Percentiles rank a stretch among this genome's conserved stretches.
These are phyloP conservation scores for Nemania serpens DNA, from an alignment of 2,329 filamentous ascomycete genomes.

Conservation along the genomic window DNA sequence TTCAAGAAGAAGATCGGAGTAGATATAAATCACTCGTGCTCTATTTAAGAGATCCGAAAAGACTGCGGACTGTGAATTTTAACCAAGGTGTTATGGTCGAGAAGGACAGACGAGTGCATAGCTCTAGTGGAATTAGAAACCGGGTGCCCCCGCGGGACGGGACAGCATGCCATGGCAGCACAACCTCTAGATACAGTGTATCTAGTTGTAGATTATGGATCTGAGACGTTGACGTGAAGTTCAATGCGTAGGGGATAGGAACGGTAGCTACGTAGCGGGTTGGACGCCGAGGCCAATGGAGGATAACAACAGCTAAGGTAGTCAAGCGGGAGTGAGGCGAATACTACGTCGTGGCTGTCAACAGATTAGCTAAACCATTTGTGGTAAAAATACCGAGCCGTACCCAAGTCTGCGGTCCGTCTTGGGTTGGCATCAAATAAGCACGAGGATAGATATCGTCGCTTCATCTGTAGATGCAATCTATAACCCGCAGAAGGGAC, in stretches of 20 bases:
- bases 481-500: neutral
- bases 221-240: conserved; percentile 1
- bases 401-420: neutral
- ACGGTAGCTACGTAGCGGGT: neutral
- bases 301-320: neutral
- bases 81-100: conserved; percentile 1
- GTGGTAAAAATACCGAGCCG: conserved; percentile 36
- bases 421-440: conserved; percentile 2
- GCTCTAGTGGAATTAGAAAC: conserved; percentile 6
- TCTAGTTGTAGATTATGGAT: neutral
- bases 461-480: neutral
- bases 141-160: neutral
- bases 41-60: neutral
- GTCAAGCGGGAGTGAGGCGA: conserved; percentile 14
- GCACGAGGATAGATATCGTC: neutral
- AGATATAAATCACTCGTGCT: conserved; percentile 6
- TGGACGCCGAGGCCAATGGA: neutral
- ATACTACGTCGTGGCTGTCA: conserved; percentile 27
- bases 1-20: neutral
- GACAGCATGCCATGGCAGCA: conserved; percentile 9
- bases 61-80: neutral
- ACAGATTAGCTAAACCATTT: conserved; percentile 35
- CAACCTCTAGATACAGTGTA: conserved; percentile 3
- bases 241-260: conserved; percentile 2
- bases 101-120: neutral